Evolutionary conservation across 2,329 filamentous ascomycete species (phyloP).

Genomic region (Sordariomycetes sp.): DNA sequence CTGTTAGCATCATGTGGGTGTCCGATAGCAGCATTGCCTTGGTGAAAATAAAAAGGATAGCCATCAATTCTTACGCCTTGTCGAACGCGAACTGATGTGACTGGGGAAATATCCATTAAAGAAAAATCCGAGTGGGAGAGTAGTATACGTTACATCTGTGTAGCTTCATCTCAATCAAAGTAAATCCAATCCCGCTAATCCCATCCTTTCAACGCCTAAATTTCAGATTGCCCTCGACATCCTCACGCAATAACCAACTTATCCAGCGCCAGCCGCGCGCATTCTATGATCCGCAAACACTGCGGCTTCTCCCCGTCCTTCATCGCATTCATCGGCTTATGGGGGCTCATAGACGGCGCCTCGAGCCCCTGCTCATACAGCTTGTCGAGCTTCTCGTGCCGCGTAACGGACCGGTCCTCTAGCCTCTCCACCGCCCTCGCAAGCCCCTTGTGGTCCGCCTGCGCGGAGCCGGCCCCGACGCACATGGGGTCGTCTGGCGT

Average conservation of each 20-base stretch:
- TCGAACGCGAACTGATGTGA: too few relatives aligned
- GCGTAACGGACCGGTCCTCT: conserved; percentile 31
- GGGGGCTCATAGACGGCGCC: background rate
- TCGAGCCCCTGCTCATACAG: conserved; percentile 10
- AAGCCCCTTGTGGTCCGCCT: conserved; percentile 29
- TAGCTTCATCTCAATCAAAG: background rate
- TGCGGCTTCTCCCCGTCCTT: background rate
- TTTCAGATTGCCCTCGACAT: background rate
- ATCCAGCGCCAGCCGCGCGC: background rate
- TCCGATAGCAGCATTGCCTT: background rate
- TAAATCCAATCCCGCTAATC: background rate
- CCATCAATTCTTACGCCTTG: too few relatives aligned
- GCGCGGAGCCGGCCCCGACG: background rate
- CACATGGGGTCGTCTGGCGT: conserved; percentile 5
- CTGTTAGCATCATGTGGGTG: background rate
- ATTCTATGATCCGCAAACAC: conserved; percentile 1
- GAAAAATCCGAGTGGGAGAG: background rate
- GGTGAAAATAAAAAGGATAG: background rate
- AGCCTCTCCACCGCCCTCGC: conserved; percentile 39
- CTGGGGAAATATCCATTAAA: background rate
- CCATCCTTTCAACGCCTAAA: background rate
- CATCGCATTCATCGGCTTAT: conserved; percentile 12
- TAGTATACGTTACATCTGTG: background rate
- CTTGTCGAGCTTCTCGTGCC: conserved; percentile 36
- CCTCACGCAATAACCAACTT: conserved; percentile 1